These are phyloP conservation scores for Ogataea zsoltii DNA, from an alignment of 805 yeast species.

Conservation along the genomic window DNA sequence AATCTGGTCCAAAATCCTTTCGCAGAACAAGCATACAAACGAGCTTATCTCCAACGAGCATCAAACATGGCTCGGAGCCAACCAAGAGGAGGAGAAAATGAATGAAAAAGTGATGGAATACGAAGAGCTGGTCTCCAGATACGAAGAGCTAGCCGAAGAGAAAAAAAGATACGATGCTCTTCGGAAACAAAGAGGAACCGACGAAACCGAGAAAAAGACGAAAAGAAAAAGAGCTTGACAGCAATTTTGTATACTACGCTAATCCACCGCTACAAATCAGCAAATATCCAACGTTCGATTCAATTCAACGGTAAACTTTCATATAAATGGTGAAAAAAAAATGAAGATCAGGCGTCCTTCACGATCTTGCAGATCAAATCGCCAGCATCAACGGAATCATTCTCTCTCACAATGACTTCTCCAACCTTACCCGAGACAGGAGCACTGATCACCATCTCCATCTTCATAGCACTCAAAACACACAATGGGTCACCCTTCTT, in stretches of 20 bases:
- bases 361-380: constrained; percentile 74
- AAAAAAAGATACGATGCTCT: constrained; percentile 28
- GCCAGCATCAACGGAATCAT: constrained; percentile 93
- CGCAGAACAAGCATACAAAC: constrained; percentile 59
- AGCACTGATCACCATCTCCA: constrained; percentile 98
- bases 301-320: not conserved
- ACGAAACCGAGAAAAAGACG: constrained; percentile 20
- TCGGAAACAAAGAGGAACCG: constrained; percentile 4
- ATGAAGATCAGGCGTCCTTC: constrained; percentile 28
- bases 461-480: constrained; percentile 96
- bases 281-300: not conserved
- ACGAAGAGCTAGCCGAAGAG: constrained; percentile 16
- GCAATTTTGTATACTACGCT: not conserved
- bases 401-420: constrained; percentile 76
- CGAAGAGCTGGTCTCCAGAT: constrained; percentile 29
- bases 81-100: constrained; percentile 17
- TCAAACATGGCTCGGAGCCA: constrained; percentile 20
- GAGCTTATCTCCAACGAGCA: constrained; percentile 39
- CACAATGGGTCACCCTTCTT: constrained; percentile 96
- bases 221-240: constrained; percentile 4
- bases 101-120: constrained; percentile 26
- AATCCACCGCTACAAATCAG: too few relatives aligned
- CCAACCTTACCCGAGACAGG: constrained; percentile 84
- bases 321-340: not conserved
- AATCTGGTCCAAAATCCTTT: constrained; percentile 61